Evolutionary conservation across 306 rosid genomes (phyloP).

Genomic region (Malus sylvestris): DNA sequence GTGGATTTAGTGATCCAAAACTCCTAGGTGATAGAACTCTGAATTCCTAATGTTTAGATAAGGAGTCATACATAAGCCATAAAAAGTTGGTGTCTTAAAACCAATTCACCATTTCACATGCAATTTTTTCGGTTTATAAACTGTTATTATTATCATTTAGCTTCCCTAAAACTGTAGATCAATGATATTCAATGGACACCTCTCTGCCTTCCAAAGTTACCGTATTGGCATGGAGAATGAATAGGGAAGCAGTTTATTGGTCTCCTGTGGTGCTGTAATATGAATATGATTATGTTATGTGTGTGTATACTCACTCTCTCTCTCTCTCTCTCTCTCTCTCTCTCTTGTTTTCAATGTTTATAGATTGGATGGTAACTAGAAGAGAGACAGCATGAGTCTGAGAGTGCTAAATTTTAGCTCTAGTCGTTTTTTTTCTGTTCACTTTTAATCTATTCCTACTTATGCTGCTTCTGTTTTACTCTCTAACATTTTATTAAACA

Average conservation of each 20-base stretch:
- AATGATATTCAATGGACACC: no score
- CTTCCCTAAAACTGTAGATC: background rate
- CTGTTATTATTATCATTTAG: background rate
- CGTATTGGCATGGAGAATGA: background rate
- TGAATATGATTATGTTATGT: background rate
- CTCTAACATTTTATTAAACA: no score
- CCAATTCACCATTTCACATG: no score
- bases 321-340: background rate
- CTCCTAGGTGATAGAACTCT: no score
- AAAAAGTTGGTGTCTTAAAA: no score
- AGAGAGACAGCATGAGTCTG: background rate
- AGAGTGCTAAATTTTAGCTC: background rate
- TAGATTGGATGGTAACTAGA: background rate
- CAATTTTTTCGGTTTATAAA: no score
- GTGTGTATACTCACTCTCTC: background rate
- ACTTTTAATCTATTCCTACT: background rate
- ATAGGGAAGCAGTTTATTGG: background rate
- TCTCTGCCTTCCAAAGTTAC: background rate
- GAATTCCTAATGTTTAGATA: no score
- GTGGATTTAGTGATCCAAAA: background rate
- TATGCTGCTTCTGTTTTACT: no score
- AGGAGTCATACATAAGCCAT: no score
- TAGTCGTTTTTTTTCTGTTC: background rate
- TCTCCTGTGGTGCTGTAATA: background rate
- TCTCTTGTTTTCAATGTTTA: background rate